Percentiles rank a stretch among this genome's conserved stretches.
Conservation (phyloP, 2,329 filamentous ascomycete species). For the Cephalotrichum gorgonifer region DNA sequence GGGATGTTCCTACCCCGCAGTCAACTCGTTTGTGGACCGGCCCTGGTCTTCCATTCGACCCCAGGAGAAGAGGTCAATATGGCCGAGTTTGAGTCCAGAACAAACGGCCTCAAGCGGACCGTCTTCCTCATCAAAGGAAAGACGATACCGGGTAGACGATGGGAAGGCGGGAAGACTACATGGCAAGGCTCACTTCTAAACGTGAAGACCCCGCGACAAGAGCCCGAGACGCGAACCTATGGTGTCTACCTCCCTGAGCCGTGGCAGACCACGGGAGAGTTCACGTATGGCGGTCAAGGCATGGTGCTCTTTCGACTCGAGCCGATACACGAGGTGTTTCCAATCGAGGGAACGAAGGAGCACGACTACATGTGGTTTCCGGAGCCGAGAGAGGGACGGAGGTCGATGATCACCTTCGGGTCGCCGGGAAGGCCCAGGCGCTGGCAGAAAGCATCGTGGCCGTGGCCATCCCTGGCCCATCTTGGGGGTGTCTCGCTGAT, state of each 20-base stretch:
- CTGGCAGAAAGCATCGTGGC: conserved; percentile 21
- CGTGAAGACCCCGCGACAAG: conserved; percentile 45
- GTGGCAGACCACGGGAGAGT: conserved; percentile 59
- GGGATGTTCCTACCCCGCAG: conserved; percentile 61
- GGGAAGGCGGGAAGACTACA: conserved; percentile 38
- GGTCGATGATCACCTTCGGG: conserved; percentile 46
- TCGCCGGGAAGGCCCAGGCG: conserved; percentile 45
- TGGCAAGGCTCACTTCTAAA: conserved; percentile 55
- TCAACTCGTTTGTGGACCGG: conserved; percentile 48
- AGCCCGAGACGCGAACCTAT: conserved; percentile 44
- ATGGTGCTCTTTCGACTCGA: conserved; percentile 62
- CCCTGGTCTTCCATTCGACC: conserved; percentile 61
- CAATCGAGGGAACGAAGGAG: conserved; percentile 47
- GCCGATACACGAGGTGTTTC: conserved; percentile 62
- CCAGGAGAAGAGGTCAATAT: conserved; percentile 65
- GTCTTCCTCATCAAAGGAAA: conserved; percentile 60
- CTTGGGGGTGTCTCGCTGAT: conserved; percentile 38
- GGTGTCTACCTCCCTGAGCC: conserved; percentile 57
- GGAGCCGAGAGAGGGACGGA: conserved; percentile 47
- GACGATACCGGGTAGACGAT: conserved; percentile 38
- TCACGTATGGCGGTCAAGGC: conserved; percentile 56
- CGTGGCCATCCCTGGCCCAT: conserved; percentile 24
- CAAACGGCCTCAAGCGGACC: conserved; percentile 68
- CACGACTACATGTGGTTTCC: conserved; percentile 60
- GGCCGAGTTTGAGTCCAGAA: conserved; percentile 64